Evolutionary conservation across 192 early-diverging fungal genomes (phyloP), one percentile per base, ranked within the genome.

Genomic region (Dispira simplex): DNA sequence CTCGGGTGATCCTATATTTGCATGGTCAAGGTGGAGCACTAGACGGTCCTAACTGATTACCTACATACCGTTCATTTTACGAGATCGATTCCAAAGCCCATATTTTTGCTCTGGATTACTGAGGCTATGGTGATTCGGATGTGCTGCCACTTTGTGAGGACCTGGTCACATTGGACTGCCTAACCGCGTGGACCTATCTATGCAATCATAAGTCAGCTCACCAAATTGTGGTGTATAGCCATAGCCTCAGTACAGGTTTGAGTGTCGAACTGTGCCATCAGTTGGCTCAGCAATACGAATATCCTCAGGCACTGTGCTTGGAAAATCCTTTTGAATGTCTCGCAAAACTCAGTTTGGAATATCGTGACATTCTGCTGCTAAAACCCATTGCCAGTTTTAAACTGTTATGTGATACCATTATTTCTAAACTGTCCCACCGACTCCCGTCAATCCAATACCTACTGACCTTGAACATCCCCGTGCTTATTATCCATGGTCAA

Each of bases 51-150:
- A 58, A 27, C 32, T 26, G 56, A 8, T 8, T 58, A 26, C 18
- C 0, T 26, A 39, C 32, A 6, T 58, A 58, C 26, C 26, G 43
- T 26, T n/a, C 56, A 8, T 39, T 58, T 11, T 39, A 58, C 9
- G 32, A 26, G 9, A 27, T 39, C 16, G 32, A 18, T 23, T 26
- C 56, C 11, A n/a, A 0, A 27, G 56, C 56, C 8, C 56, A 58
- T 27, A n/a, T 58, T 8, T 18, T 58, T n/a, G 26, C 56, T 16
- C 56, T 58, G 6, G 56, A 58, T 58, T 58, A 58, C 56, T 26
- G 56, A 32, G 56, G 56, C 56, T 58, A 58, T 43, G 56, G 56
- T 39, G 56, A 58, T 43, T 58, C 56, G 25, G 27, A 39, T 16
- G 56, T 21, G 1, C 8, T 27, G 6, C 56, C 56, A 16, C 27